Base-by-base conservation (phyloP, 202 grass and related monocot species). In the Schoenoplectus tabernaemontani region DNA sequence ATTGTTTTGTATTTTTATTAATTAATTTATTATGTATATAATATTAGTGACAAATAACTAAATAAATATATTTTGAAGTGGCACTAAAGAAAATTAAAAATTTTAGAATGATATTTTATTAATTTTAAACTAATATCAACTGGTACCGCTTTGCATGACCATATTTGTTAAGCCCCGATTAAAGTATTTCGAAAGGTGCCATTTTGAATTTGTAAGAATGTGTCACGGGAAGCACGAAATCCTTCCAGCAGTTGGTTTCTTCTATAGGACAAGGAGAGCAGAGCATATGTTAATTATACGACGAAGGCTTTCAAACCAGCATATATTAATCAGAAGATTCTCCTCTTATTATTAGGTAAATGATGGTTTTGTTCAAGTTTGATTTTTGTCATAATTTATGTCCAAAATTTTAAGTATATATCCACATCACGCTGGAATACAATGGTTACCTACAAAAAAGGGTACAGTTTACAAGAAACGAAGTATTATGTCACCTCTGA, bases 191-290 rank as follows among this genome's bases (percentile, higher is more conserved):
- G 12, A 73, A 60, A 23, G 8, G 8, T 83, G 7, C 70, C 28
- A 47, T 57, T 54, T 76, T 59, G 47, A 58, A 59, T 58, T 80
- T 80, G 78, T 80, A 80, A 48, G 41, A 60, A 80, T 53, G 78
- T 32, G 78, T 65, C 78, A 80, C 78, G 65, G n/a, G 56, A 79
- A 62, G 36, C 39, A 24, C 1, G 57, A 79, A 64, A 64, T 79
- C 58, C 58, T 64, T 79, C 77, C 59, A 80, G 65, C 37, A 42
- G 38, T 80, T 64, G 58, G 78, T 65, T 80, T 80, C 60, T 65
- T 80, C 78, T 80, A 80, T 65, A 80, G 44, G 59, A 80, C 78
- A 80, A 64, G 16, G 8, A 64, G 39, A 43, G 58, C 58, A 63
- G 77, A 63, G 37, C 17, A 66, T 53, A 53, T 13, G 0, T 58